Conservation (phyloP, 805 yeast genomes). For the Ogataea haglerorum region DNA sequence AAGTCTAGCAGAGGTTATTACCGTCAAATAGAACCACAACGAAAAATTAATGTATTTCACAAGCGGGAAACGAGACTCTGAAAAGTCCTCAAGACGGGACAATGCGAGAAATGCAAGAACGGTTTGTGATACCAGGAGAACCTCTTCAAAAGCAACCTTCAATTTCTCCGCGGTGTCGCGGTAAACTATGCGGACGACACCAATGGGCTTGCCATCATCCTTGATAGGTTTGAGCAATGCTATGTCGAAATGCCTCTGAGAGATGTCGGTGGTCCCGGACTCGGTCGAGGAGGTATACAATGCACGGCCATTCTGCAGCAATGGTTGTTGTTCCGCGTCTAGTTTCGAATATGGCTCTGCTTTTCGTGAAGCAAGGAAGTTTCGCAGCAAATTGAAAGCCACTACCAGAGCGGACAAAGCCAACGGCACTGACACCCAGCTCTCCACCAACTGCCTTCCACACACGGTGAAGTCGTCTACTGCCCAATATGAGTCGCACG, state of each 20-base stretch:
- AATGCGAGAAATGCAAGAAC: constrained; percentile 36
- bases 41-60: constrained; percentile 25
- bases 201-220: constrained; percentile 62
- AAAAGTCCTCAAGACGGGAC: constrained; percentile 35
- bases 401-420: constrained; percentile 31
- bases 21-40: constrained; percentile 45
- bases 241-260: constrained; percentile 61
- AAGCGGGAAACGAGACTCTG: constrained; percentile 6
- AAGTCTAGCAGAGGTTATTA: constrained; percentile 40
- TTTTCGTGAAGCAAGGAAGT: not conserved
- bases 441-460: constrained; percentile 39
- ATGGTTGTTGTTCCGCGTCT: constrained; percentile 20
- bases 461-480: constrained; percentile 49
- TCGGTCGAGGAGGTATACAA: constrained; percentile 27
- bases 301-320: constrained; percentile 4
- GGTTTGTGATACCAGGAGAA: constrained; percentile 38
- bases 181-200: constrained; percentile 43
- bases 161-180: constrained; percentile 52
- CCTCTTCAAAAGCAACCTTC: constrained; percentile 46
- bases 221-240: constrained; percentile 49
- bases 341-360: not conserved
- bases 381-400: constrained; percentile 3
- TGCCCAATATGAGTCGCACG: constrained; percentile 23
- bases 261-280: not conserved
- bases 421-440: constrained; percentile 29